phyloP scores from a whole-genome alignment of 2,329 filamentous ascomycete species.

The Raffaelea arxii region DNA sequence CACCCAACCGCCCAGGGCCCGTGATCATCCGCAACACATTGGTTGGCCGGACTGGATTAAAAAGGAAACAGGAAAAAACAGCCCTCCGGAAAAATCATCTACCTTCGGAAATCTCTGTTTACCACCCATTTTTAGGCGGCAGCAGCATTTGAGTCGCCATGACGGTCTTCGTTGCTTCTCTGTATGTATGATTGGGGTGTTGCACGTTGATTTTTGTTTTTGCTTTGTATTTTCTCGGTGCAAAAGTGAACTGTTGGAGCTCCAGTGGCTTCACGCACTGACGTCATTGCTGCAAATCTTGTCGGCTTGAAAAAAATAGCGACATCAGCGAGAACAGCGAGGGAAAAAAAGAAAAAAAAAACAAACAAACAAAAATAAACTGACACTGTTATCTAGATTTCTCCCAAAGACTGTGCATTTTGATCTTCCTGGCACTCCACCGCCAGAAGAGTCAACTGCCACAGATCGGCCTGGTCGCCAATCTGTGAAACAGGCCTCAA shows the following conservation, averaged over 20 bases:
- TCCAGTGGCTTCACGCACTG: neutral
- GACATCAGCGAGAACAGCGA: neutral
- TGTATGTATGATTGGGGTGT: too few species aligned
- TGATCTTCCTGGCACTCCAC: slow-evolving; percentile 49
- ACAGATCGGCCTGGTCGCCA: too few species aligned
- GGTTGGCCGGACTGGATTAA: neutral
- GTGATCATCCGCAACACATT: neutral
- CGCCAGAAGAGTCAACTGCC: slow-evolving; percentile 18
- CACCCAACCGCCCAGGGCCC: too few species aligned
- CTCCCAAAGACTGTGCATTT: slow-evolving; percentile 91
- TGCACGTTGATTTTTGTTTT: neutral
- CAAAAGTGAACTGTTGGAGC: too few species aligned
- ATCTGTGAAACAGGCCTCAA: neutral
- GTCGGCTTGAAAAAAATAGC: neutral
- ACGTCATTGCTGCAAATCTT: neutral
- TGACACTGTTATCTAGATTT: slow-evolving; percentile 51
- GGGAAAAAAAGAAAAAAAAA: neutral
- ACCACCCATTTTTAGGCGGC: too few species aligned
- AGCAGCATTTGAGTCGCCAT: neutral
- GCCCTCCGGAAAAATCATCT: neutral
- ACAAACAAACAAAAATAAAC: too few species aligned
- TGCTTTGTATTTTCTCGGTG: too few species aligned
- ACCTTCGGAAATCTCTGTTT: neutral
- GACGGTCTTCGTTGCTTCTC: neutral
- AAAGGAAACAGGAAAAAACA: neutral